Conservation (phyloP, 164 flowering plant genomes). For the Vitis riparia region DNA sequence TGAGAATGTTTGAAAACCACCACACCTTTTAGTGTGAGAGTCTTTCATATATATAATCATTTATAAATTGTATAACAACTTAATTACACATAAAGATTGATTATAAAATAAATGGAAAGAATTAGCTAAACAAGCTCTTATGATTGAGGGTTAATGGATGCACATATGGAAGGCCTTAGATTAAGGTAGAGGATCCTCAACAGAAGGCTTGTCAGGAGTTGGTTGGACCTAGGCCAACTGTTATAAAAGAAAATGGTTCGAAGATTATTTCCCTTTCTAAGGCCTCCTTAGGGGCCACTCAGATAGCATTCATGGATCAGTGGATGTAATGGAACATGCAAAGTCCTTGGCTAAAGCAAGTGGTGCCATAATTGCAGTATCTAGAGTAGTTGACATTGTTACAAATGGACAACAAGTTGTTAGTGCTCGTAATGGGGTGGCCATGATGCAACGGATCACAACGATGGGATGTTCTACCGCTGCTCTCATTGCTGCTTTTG, state of each 20-base stretch:
- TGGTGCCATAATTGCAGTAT: constrained; percentile 74
- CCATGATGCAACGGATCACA: constrained; percentile 80
- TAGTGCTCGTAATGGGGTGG: constrained; percentile 75
- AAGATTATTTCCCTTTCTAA: constrained; percentile 73
- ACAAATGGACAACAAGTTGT: constrained; percentile 74
- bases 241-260: constrained; percentile 62
- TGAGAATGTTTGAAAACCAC: too few species aligned
- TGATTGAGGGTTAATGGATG: too few species aligned
- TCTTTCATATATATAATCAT: too few species aligned
- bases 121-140: too few species aligned
- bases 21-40: too few species aligned
- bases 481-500: constrained; percentile 88
- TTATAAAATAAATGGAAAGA: too few species aligned
- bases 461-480: constrained; percentile 93
- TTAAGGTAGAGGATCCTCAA: too few species aligned
- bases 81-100: too few species aligned
- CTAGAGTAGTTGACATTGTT: constrained; percentile 83
- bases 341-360: constrained; percentile 49
- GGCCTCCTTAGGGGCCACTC: constrained; percentile 38
- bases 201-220: constrained; percentile 62
- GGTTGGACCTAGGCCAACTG: constrained; percentile 30
- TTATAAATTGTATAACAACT: too few species aligned
- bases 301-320: constrained; percentile 76
- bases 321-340: constrained; percentile 38
- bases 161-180: too few species aligned